phyloP scores from a whole-genome alignment of 2,329 filamentous ascomycete species.

The Aspergillus aculeatus region DNA sequence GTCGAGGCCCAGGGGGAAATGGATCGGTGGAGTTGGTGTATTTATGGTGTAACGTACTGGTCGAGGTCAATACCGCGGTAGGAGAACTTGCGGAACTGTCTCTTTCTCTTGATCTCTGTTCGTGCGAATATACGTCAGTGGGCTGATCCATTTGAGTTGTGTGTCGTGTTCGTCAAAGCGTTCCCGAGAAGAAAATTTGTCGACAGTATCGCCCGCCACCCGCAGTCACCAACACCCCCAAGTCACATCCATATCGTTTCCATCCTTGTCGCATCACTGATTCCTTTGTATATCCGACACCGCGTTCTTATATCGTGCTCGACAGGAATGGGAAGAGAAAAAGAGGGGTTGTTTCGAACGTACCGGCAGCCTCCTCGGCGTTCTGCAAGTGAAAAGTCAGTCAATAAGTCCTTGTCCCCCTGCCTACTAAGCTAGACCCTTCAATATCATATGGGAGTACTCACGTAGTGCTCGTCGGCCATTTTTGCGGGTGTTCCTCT shows the following conservation, averaged over 20 bases:
- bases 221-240: slow-evolving; percentile 13
- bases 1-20: slow-evolving; percentile 8
- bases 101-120: slow-evolving; percentile 97
- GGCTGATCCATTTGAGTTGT: slow-evolving; percentile 14
- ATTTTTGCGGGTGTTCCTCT: slow-evolving; percentile 62
- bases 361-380: slow-evolving; percentile 90
- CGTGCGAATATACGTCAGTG: slow-evolving; percentile 33
- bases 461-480: slow-evolving; percentile 87
- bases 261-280: slow-evolving; percentile 7
- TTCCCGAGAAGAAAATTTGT: not conserved
- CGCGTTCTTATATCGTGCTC: slow-evolving; percentile 4
- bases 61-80: slow-evolving; percentile 99
- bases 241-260: slow-evolving; percentile 16
- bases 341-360: slow-evolving; percentile 33
- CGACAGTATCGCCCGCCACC: not conserved
- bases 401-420: slow-evolving; percentile 17
- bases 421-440: not conserved
- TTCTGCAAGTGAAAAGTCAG: slow-evolving; percentile 61
- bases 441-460: slow-evolving; percentile 42
- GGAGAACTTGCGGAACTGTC: slow-evolving; percentile 99
- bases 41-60: slow-evolving; percentile 67
- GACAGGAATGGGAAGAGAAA: slow-evolving; percentile 14
- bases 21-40: slow-evolving; percentile 5
- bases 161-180: slow-evolving; percentile 13
- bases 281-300: slow-evolving; percentile 4